Percentiles rank a stretch among this genome's conserved stretches.
phyloP scores from a whole-genome alignment of 2,329 filamentous ascomycete genomes.

The Penicillium sp. region DNA sequence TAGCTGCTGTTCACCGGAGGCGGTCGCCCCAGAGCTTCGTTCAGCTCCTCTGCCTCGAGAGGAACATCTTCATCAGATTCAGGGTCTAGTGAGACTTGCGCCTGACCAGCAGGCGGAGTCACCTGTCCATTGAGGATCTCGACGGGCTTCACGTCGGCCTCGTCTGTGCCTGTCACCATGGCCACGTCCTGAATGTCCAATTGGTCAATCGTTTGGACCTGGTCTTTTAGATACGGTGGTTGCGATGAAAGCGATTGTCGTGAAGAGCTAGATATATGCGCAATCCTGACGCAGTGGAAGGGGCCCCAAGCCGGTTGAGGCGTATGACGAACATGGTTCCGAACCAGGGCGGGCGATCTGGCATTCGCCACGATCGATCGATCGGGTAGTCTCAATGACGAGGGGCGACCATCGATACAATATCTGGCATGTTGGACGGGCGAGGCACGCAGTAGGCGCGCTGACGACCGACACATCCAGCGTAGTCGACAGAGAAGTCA shows the following conservation, averaged over 20 bases:
- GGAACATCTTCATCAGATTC: slow-evolving; percentile 51
- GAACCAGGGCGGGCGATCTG: slow-evolving; percentile 15
- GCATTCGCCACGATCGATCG: slow-evolving; percentile 26
- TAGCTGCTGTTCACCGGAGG: slow-evolving; percentile 77
- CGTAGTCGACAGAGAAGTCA: not conserved
- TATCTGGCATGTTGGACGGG: slow-evolving; percentile 28
- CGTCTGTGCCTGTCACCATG: slow-evolving; percentile 6
- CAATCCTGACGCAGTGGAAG: not conserved
- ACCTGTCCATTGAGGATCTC: slow-evolving; percentile 18
- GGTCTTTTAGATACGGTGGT: not conserved
- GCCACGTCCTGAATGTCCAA: slow-evolving; percentile 2
- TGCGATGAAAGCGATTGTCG: not conserved
- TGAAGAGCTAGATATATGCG: not conserved
- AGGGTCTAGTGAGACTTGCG: slow-evolving; percentile 40
- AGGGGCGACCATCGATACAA: slow-evolving; percentile 24
- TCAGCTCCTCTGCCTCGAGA: slow-evolving; percentile 52
- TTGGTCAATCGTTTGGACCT: not conserved
- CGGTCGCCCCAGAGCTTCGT: slow-evolving; percentile 55
- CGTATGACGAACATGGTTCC: slow-evolving; percentile 15
- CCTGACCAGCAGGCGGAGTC: slow-evolving; percentile 12
- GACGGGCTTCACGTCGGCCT: slow-evolving; percentile 8
- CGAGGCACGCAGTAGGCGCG: slow-evolving; percentile 22
- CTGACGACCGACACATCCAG: slow-evolving; percentile 31
- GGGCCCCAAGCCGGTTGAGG: slow-evolving; percentile 3
- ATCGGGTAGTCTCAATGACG: slow-evolving; percentile 25